Evolutionary conservation across 495 filamentous ascomycete genomes (phyloP), one percentile per base, ranked within the genome.

Genomic region (Aspergillus panamensis): DNA sequence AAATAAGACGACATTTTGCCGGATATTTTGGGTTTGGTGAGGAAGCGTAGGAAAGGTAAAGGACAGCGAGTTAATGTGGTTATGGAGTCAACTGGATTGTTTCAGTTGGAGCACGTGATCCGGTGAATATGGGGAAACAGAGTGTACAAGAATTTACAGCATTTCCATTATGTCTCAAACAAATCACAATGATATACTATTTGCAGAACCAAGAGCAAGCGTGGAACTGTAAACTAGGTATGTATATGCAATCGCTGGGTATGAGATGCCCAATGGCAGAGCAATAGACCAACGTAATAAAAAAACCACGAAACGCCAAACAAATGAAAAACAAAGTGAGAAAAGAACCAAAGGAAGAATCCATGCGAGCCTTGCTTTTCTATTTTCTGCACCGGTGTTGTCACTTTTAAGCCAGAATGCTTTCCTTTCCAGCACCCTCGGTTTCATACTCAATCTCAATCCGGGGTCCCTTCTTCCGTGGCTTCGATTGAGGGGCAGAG

Each of bases 1-100:
- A 96, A 85, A 80, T 92, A 95, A 55, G 87, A 89, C 62, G 87
- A 80, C 85, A 91, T 93, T 57, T 53, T 81, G 74, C 35, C 42
- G 42, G 54, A 51, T 8, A 30, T 17, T 25, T 47, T 16, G 47
- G 42, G 25, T 17, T 17, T 8, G 13, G 35, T 8, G 50, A 31
- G 13, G 48, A 25, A 35, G 21, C 2, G 29, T 37, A 32, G 47
- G 47, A 45, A 51, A 30, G 37, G 37, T 53, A 31, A 51, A 45
- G 14, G 48, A 21, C 32, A n/a, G 6, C 10, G 35, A 39, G 35
- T 39, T 39, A 39, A 21, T 10, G 33, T 14, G 35, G 49, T 50
- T 53, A 25, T 25, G 25, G 5, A 25, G 25, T 42, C 50, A 43
- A 39, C 29, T 21, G 39, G 39, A 54, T 52, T 53, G 56, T 63